Percentiles rank a stretch among this genome's conserved stretches.
These are phyloP conservation scores for Pichia sp. DNA, from an alignment of 1,139 yeast species.

Conservation along the genomic window DNA sequence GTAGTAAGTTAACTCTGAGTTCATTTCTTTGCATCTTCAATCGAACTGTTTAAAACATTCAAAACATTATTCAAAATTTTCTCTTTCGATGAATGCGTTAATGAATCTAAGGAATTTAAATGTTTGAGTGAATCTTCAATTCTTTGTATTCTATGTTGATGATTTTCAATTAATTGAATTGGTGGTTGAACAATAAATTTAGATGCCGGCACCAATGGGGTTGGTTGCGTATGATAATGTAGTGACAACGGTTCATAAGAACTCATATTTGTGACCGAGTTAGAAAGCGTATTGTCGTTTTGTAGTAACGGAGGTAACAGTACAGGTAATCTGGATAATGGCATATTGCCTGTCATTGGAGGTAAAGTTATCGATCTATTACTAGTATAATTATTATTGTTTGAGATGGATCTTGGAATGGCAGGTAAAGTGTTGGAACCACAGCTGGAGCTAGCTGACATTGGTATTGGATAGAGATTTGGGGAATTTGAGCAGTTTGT, in stretches of 20 bases:
- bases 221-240: no score
- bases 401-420: background rate
- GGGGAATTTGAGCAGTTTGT: no score
- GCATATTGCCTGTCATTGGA: background rate
- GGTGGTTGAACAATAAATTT: no score
- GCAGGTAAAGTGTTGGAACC: background rate
- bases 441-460: no score
- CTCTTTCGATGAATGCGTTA: conserved; percentile 8
- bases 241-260: no score
- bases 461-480: no score
- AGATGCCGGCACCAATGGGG: no score
- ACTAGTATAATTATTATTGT: no score
- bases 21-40: background rate
- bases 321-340: background rate
- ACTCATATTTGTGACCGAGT: no score
- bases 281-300: no score
- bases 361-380: background rate
- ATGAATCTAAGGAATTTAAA: conserved; percentile 1
- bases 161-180: background rate
- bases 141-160: conserved; percentile 1
- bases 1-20: no score
- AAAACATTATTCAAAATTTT: conserved; percentile 9
- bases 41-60: conserved; percentile 5
- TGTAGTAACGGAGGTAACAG: background rate
- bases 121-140: conserved; percentile 6